These are phyloP conservation scores for Eucalyptus pauciflora DNA, from an alignment of 345 rosid genomes.

Conservation along the genomic window DNA sequence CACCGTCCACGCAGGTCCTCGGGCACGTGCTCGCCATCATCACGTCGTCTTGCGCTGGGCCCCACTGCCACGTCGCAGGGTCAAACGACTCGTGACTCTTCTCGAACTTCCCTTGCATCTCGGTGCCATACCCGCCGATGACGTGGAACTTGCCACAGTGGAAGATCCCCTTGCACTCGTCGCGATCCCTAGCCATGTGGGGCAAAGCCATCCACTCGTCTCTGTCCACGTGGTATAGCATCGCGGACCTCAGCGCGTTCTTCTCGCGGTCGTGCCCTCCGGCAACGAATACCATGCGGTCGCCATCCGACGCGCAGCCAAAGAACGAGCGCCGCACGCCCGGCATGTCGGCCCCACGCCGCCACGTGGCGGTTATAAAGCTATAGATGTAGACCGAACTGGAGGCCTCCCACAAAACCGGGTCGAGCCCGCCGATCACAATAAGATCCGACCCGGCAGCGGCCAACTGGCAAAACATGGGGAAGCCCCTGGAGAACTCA, in stretches of 20 bases:
- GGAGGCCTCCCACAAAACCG: conserved; percentile 42
- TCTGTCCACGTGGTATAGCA: conserved; percentile 40
- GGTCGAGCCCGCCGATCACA: conserved; percentile 72
- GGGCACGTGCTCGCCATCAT: conserved; percentile 19
- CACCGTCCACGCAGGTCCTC: conserved; percentile 6
- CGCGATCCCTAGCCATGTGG: conserved; percentile 64
- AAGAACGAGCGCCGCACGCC: conserved; percentile 49
- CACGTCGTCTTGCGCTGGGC: neutral
- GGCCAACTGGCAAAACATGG: conserved; percentile 50
- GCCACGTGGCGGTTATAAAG: conserved; percentile 48
- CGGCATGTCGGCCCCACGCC: conserved; percentile 53
- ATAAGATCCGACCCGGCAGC: conserved; percentile 52
- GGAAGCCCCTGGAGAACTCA: conserved; percentile 29
- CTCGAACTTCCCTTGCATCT: conserved; percentile 61
- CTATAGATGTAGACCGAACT: conserved; percentile 37
- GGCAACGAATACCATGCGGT: conserved; percentile 50
- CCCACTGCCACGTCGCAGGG: conserved; percentile 32
- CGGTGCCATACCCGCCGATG: conserved; percentile 72
- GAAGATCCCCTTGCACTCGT: conserved; percentile 60
- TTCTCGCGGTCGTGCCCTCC: conserved; percentile 76
- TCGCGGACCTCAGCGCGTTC: conserved; percentile 52
- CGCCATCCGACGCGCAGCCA: conserved; percentile 50
- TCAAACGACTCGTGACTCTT: conserved; percentile 37
- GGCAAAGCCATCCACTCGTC: conserved; percentile 51
- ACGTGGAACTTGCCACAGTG: conserved; percentile 52